Evolutionary conservation across 257 asterid genomes (phyloP).

Genomic region (Solanum chmielewskii): DNA sequence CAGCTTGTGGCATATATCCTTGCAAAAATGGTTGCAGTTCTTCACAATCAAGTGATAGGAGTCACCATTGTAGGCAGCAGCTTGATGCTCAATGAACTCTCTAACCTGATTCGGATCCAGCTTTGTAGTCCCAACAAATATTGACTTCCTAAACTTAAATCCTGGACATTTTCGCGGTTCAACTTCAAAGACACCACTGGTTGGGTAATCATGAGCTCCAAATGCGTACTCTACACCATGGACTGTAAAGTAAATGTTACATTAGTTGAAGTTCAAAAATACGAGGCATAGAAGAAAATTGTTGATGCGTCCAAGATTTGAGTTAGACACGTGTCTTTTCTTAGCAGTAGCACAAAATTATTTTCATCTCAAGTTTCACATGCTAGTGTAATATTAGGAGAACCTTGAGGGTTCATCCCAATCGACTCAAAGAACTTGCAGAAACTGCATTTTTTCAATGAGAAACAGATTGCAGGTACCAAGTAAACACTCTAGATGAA

Average conservation of each 20-base stretch:
- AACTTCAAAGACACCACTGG: constrained; percentile 92
- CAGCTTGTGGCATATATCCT: constrained; percentile 67
- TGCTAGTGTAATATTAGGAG: not conserved
- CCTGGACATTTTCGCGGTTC: constrained; percentile 96
- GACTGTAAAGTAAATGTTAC: constrained; percentile 26
- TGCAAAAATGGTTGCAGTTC: constrained; percentile 95
- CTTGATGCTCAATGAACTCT: constrained; percentile 77
- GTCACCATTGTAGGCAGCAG: constrained; percentile 77
- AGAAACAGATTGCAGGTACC: not conserved
- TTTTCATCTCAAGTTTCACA: not conserved
- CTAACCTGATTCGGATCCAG: constrained; percentile 55
- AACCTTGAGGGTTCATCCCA: not conserved
- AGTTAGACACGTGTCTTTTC: not conserved
- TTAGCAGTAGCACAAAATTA: not conserved
- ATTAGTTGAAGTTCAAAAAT: not conserved
- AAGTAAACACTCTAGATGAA: not conserved
- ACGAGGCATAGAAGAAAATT: not conserved
- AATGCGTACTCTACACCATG: constrained; percentile 91
- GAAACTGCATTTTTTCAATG: not conserved
- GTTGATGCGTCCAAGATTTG: not conserved
- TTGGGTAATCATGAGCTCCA: constrained; percentile 84
- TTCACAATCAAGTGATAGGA: constrained; percentile 80
- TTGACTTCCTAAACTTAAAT: constrained; percentile 76
- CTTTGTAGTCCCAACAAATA: constrained; percentile 61
- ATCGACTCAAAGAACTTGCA: not conserved